Base-by-base conservation (phyloP, 805 yeast species). In the Tanozyma kutaoensis region DNA sequence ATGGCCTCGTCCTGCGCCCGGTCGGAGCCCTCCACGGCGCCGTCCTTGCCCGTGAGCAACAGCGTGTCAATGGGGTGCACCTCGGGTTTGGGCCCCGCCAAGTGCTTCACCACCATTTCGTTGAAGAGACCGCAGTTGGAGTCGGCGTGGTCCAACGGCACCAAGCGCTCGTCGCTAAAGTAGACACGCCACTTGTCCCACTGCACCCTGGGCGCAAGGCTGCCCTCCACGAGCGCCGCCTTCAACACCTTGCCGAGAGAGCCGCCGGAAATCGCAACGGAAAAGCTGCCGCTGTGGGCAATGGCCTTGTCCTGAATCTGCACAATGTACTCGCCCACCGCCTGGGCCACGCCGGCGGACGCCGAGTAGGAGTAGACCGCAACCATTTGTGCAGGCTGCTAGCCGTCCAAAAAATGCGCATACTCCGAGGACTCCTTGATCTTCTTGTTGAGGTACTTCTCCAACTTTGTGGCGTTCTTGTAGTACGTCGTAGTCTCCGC, bases 401-500 rank as follows among this genome's bases (percentile, higher is more conserved):
- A n/a, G n/a, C n/a, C n/a, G 17, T 81, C 93, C 15, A 79, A 72
- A 38, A 72, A 63, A 39, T 79, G 88, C 8, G 94, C 68, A 50
- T 85, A 91, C 45, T 91, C 98, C 2, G 96, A 94, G 33, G 78
- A 71, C 43, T 91, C 98, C 46, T 77, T 78, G 28, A 91, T 65
- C 50, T 88, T 85, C 17, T 66, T 55, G 43, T 72, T 72, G 57
- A 91, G 69, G 42, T 85, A 86, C 55, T 85, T 88, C 53, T 91
- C 98, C 43, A 91, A 64, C 48, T 88, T 82, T 38, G 75, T 82
- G 13, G 98, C 98, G 54, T 88, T 85, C 52, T 91, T 91, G 62
- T 66, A 91, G 51, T 91, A 91, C 0, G 98, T 86, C 3, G 98
- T 91, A 20, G 79, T 74, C 43, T 91, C 97, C 33, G 88, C 82